Evolutionary conservation across 164 flowering plant species (phyloP).

Genomic region (Malania oleifera): DNA sequence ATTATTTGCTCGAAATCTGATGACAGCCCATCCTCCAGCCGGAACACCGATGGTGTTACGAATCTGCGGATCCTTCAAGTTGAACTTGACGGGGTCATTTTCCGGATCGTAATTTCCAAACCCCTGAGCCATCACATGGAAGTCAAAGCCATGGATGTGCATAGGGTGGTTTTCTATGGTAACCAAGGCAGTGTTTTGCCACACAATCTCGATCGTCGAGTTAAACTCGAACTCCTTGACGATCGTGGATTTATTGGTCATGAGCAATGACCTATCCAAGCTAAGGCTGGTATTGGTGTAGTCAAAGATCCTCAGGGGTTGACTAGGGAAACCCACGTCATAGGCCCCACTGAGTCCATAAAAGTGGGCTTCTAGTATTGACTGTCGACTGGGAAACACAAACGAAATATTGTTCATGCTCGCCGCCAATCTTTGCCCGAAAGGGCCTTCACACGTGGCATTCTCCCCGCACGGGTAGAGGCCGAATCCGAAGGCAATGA

Average conservation of each 20-base stretch:
- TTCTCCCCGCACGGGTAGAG: conserved; percentile 3
- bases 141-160: conserved; percentile 17
- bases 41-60: conserved; percentile 17
- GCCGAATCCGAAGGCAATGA: conserved; percentile 14
- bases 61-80: conserved; percentile 9
- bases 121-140: conserved; percentile 16
- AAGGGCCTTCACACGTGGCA: conserved; percentile 6
- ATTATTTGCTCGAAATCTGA: conserved; percentile 12
- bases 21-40: conserved; percentile 14
- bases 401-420: conserved; percentile 17
- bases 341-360: conserved; percentile 3
- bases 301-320: conserved; percentile 10
- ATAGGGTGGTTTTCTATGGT: conserved; percentile 14
- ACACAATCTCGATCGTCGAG: conserved; percentile 14
- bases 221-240: conserved; percentile 15
- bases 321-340: conserved; percentile 9
- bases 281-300: conserved; percentile 7
- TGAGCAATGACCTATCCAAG: not conserved
- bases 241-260: conserved; percentile 4
- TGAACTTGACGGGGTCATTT: conserved; percentile 3
- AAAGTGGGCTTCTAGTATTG: conserved; percentile 15
- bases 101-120: conserved; percentile 12
- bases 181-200: conserved; percentile 14
- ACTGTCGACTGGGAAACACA: conserved; percentile 2
- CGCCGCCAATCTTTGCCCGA: conserved; percentile 7